Percentiles rank a stretch among this genome's conserved stretches.
These are phyloP conservation scores for Xylaria curta DNA, from an alignment of 495 filamentous ascomycete genomes.

Conservation along the genomic window DNA sequence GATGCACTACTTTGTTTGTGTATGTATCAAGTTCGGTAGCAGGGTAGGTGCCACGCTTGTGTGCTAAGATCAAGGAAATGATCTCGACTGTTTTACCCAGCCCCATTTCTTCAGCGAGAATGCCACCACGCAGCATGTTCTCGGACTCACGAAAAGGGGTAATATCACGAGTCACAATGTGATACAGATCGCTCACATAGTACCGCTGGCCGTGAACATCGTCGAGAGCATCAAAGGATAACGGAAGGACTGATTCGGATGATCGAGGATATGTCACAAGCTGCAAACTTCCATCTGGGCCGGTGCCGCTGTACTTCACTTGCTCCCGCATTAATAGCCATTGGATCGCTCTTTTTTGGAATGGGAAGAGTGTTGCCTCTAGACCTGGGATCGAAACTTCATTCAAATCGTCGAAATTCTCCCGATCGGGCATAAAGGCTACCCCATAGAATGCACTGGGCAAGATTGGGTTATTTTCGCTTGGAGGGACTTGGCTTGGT, in stretches of 20 bases:
- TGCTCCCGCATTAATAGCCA: constrained; percentile 56
- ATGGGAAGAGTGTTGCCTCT: constrained; percentile 48
- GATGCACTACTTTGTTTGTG: constrained; percentile 46
- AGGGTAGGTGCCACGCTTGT: constrained; percentile 48
- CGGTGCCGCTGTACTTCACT: constrained; percentile 39
- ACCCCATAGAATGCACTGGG: constrained; percentile 55
- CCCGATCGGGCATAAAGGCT: constrained; percentile 44
- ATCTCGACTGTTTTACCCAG: constrained; percentile 94
- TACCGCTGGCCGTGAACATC: constrained; percentile 43
- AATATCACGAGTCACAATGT: constrained; percentile 62
- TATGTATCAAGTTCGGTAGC: constrained; percentile 33
- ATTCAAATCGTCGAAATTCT: constrained; percentile 30
- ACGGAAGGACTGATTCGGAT: constrained; percentile 24
- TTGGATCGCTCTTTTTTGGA: constrained; percentile 52
- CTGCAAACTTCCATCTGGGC: constrained; percentile 16
- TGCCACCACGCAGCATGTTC: constrained; percentile 63
- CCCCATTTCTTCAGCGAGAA: constrained; percentile 94
- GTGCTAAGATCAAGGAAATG: constrained; percentile 74
- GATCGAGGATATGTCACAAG: constrained; percentile 33
- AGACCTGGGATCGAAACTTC: constrained; percentile 40
- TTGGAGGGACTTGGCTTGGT: background rate
- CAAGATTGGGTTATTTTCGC: constrained; percentile 30
- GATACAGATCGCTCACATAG: constrained; percentile 67
- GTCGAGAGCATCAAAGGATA: constrained; percentile 34
- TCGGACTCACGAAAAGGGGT: constrained; percentile 52